Evolutionary conservation across 1,284 basidiomycete species (phyloP), one percentile per base, ranked within the genome.

Genomic region (Cystobasidium slooffiae): DNA sequence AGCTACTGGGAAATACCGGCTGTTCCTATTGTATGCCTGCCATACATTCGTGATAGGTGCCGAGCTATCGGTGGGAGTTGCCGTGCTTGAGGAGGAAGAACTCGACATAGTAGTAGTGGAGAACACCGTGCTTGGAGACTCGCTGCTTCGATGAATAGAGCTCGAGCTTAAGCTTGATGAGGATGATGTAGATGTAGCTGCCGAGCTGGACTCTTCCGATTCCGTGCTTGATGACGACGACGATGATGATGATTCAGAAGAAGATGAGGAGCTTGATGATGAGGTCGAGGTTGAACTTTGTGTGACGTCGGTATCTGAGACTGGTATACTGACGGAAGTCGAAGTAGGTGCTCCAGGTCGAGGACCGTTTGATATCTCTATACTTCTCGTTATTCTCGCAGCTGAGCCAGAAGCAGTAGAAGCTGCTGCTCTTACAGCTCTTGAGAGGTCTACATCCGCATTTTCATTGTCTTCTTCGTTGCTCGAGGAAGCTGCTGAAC

Each of bases 1-100:
- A 46, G 70, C 70, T n/a, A 73, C 39, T 20, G 70, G 70, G 31
- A 73, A 73, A 37, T 53, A 73, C 18, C 66, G 66, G 70, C 70
- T 65, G 18, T 39, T 58, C 53, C 47, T 73, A n/a, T 73, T 73
- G 70, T 51, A 73, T 1, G 70, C 63, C n/a, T 61, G 46, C 70
- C 70, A 73, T 10, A 73, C 49, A 39, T 22, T 61, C 10, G 68
- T 70, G 37, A 39, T 22, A 18, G 67, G 55, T 37, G 44, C 47
- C n/a, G 59, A n/a, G 46, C 20, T 53, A 12, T n/a, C 43, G 3
- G 56, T 61, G 14, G 59, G 20, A 41, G 62, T 24, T 24, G 70
- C 31, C 24, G 68, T 18, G 6, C 10, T 12, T 14, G 51, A 41
- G 6, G 52, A 52, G 37, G 16, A 12, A 4, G 59, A 14, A 44